Evolutionary conservation across 2,329 filamentous ascomycete genomes (phyloP), one percentile per base, ranked within the genome.

Genomic region (Beauveria rudraprayagi): DNA sequence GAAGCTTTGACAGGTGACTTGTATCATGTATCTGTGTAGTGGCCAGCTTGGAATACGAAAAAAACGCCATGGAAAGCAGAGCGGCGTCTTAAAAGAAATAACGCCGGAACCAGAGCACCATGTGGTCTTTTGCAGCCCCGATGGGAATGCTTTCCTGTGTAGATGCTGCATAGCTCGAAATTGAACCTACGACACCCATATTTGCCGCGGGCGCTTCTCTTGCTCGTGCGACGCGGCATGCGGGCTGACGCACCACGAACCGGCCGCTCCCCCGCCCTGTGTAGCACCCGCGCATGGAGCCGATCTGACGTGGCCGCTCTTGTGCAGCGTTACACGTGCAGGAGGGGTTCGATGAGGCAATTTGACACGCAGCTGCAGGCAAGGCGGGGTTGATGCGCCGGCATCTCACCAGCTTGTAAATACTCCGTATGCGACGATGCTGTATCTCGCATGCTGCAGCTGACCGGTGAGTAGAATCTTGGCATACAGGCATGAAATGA

Each of bases 231-330:
- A 54, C 48, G 24, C 48, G 41, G 50, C 30, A 53, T 53, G 48
- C 41, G 50, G 57, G 50, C 57, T 54, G 57, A 60, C 48, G 57
- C 57, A 53, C 14, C 48, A 26, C 40, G 43, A 40, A 52, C 30
- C 3, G 41, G 5, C 43, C 50, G 10, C 9, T 16, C 10, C 47
- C 56, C 57, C 57, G 17, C 47, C 30, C 57, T 53, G 57, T 54
- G 50, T 60, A 53, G 50, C 57, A 54, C 40, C 19, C 26, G 19
- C 47, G 57, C 57, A 60, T 44, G 26, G 37, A 37, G 11, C n/a
- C 44, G 57, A 60, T 60, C 50, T 43, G 58, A 61, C 30, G 50
- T 47, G 44, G 58, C 44, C 30, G 17, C 51, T 43, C 5, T 43
- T 34, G 24, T 55, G 58, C 58, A 50, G 30, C 30, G 30, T 17